Evolutionary conservation across 129 eudicot species (phyloP).

Genomic region (Heracleum sosnowskyi): DNA sequence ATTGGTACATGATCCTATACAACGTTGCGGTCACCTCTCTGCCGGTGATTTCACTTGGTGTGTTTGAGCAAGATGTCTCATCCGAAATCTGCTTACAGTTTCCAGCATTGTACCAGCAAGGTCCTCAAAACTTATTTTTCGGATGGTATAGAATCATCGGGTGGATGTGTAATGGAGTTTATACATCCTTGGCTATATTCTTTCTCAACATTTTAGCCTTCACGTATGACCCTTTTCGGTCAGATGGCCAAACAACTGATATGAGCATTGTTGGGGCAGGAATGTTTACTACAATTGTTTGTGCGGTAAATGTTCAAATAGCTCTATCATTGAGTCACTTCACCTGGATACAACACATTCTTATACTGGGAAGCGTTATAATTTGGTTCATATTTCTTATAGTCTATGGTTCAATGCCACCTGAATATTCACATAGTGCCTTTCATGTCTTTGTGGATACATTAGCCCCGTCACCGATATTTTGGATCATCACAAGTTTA

Average conservation of each 20-base stretch:
- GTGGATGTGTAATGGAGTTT: slow-evolving; percentile 53
- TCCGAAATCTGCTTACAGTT: slow-evolving; percentile 61
- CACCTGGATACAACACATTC: slow-evolving; percentile 48
- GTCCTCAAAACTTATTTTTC: slow-evolving; percentile 51
- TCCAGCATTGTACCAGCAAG: slow-evolving; percentile 71
- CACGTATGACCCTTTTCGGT: slow-evolving; percentile 29
- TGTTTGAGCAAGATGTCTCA: slow-evolving; percentile 61
- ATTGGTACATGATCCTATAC: slow-evolving; percentile 68
- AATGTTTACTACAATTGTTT: slow-evolving; percentile 60
- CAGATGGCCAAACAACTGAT: slow-evolving; percentile 48
- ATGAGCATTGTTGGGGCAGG: slow-evolving; percentile 45
- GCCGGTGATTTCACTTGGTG: slow-evolving; percentile 69
- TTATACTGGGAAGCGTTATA: slow-evolving; percentile 61
- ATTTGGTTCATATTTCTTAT: slow-evolving; percentile 49
- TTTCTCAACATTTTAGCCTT: slow-evolving; percentile 26
- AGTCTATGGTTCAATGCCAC: slow-evolving; percentile 35
- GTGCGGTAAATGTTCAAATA: slow-evolving; percentile 61
- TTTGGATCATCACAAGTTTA: slow-evolving; percentile 37
- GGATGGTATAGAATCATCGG: slow-evolving; percentile 67
- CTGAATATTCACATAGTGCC: slow-evolving; percentile 26
- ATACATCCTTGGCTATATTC: slow-evolving; percentile 44
- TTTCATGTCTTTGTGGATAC: slow-evolving; percentile 38
- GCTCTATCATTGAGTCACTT: slow-evolving; percentile 43
- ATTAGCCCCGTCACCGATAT: slow-evolving; percentile 41
- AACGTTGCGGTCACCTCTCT: slow-evolving; percentile 58